Evolutionary conservation across 73 alveolate genomes (phyloP).

Genomic region (Paramecium biaurelia): DNA sequence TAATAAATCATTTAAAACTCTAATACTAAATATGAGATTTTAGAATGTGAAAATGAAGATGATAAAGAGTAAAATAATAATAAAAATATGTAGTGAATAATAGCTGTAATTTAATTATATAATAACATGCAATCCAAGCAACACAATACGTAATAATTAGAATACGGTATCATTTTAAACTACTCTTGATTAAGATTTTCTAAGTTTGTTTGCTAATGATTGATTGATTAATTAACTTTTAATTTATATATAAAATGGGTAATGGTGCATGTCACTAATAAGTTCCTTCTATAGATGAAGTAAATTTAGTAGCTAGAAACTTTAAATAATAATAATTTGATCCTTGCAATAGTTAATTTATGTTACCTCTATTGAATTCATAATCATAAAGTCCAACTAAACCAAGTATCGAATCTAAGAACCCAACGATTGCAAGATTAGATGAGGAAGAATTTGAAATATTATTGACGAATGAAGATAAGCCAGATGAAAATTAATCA

Average conservation of each 20-base stretch:
- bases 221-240: background rate
- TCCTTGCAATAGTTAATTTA: background rate
- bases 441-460: slow-evolving; percentile 1
- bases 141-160: background rate
- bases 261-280: slow-evolving; percentile 12
- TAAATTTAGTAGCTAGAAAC: background rate
- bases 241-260: background rate
- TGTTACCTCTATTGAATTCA: background rate
- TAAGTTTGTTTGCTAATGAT: background rate
- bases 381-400: slow-evolving; percentile 6
- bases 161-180: background rate
- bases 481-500: background rate
- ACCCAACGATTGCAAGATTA: background rate
- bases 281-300: background rate
- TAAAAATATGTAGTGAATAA: background rate
- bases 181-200: background rate
- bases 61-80: background rate
- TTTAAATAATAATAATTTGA: background rate
- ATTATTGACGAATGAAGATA: background rate
- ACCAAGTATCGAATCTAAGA: background rate
- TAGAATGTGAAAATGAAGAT: background rate
- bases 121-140: background rate
- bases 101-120: background rate
- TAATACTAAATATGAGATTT: background rate
- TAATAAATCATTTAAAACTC: background rate